phyloP scores from a whole-genome alignment of 805 yeast species.

The Pichia deserticola region DNA sequence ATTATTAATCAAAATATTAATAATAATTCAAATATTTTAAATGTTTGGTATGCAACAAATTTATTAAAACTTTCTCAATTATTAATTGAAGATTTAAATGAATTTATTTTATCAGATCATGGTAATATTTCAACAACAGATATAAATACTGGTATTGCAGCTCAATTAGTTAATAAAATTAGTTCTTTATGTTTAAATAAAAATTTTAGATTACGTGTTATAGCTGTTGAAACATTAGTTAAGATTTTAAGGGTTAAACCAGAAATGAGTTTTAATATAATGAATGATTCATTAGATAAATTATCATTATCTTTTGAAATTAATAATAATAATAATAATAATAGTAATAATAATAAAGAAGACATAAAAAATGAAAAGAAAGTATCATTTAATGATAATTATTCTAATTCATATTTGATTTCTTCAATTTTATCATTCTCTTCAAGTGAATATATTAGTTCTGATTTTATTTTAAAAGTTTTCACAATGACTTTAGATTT shows the following conservation, averaged over 20 bases:
- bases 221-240: conserved; percentile 31
- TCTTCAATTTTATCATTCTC: conserved; percentile 25
- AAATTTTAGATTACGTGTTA: conserved; percentile 34
- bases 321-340: conserved; percentile 17
- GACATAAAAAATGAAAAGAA: conserved; percentile 10
- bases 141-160: conserved; percentile 17
- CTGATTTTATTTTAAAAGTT: conserved; percentile 26
- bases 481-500: conserved; percentile 24
- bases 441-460: conserved; percentile 24
- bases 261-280: conserved; percentile 20
- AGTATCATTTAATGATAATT: conserved; percentile 23
- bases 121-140: conserved; percentile 19
- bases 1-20: background rate
- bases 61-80: conserved; percentile 23
- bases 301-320: conserved; percentile 28
- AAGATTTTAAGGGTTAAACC: conserved; percentile 30
- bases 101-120: conserved; percentile 26
- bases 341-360: too few relatives aligned
- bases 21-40: background rate
- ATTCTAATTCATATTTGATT: conserved; percentile 27
- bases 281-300: conserved; percentile 31
- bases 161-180: conserved; percentile 29
- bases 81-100: conserved; percentile 24
- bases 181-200: conserved; percentile 32
- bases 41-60: conserved; percentile 24